Percentiles rank a stretch among this genome's conserved stretches.
Conservation (phyloP, 306 rosid genomes). For the Lathyrus sativus region DNA sequence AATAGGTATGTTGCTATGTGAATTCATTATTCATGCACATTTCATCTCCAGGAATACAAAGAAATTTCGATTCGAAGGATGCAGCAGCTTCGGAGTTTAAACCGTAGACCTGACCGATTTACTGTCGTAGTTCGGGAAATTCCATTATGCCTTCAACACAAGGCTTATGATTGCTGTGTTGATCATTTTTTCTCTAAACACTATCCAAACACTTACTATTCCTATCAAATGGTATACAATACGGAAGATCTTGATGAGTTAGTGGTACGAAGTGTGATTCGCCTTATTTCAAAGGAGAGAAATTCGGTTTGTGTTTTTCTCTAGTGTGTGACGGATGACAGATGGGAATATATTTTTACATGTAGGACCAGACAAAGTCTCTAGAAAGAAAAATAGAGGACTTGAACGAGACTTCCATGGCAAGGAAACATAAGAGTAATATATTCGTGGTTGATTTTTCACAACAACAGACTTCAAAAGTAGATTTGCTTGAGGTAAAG, state of each 20-base stretch:
- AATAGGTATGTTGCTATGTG: constrained; percentile 23
- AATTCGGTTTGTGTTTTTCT: constrained; percentile 17
- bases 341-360: constrained; percentile 42
- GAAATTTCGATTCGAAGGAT: constrained; percentile 68
- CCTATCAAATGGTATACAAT: constrained; percentile 63
- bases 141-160: constrained; percentile 75
- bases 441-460: constrained; percentile 50
- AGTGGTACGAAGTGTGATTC: constrained; percentile 51
- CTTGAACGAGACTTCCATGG: constrained; percentile 45
- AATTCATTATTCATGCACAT: constrained; percentile 24
- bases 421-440: constrained; percentile 41
- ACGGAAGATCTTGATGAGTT: constrained; percentile 60
- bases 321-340: constrained; percentile 27
- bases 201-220: constrained; percentile 64
- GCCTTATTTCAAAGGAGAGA: not conserved
- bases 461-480: constrained; percentile 43
- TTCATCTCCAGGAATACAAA: constrained; percentile 69
- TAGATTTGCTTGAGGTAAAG: constrained; percentile 64
- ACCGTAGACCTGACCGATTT: constrained; percentile 76
- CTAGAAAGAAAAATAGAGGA: constrained; percentile 56
- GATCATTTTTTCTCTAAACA: constrained; percentile 78
- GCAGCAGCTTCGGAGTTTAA: constrained; percentile 58
- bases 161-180: constrained; percentile 60
- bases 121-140: constrained; percentile 76
- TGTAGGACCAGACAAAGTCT: constrained; percentile 68